Conservation (phyloP, 306 rosid genomes). For the Mimosa pudica region DNA sequence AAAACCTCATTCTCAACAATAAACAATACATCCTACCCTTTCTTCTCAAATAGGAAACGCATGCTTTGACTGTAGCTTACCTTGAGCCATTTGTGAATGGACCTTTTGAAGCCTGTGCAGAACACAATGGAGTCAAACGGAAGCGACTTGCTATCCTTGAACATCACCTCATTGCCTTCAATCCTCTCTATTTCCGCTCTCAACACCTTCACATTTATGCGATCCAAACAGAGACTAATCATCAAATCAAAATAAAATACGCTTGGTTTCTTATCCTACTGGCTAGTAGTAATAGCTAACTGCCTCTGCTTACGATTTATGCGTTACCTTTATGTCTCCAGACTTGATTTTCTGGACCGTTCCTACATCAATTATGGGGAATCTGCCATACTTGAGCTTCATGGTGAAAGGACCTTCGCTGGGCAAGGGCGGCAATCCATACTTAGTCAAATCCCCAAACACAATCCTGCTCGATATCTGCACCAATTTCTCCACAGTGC, state of each 20-base stretch:
- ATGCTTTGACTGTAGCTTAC: conserved; percentile 21
- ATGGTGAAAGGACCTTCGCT: conserved; percentile 15
- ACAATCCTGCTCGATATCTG: background rate
- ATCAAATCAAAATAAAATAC: background rate
- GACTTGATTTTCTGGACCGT: conserved; percentile 3
- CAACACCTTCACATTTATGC: conserved; percentile 41
- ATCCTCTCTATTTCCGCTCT: conserved; percentile 52
- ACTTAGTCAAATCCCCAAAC: conserved; percentile 1
- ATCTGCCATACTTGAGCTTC: conserved; percentile 1
- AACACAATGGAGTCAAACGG: conserved; percentile 63
- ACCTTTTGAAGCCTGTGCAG: conserved; percentile 75
- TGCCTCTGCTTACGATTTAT: background rate
- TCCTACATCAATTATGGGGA: conserved; percentile 6
- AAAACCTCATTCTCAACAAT: background rate
- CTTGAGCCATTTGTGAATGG: conserved; percentile 71
- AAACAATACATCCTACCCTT: background rate
- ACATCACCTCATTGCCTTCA: conserved; percentile 41
- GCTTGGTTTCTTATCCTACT: background rate
- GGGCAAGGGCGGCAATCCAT: background rate
- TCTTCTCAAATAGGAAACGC: background rate
- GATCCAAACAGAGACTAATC: no score
- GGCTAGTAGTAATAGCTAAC: background rate
- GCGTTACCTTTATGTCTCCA: background rate
- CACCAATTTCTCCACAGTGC: background rate
- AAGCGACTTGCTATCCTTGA: conserved; percentile 49